Evolutionary conservation across 192 early-diverging fungal genomes (phyloP).

Genomic region (Backusella luteola): DNA sequence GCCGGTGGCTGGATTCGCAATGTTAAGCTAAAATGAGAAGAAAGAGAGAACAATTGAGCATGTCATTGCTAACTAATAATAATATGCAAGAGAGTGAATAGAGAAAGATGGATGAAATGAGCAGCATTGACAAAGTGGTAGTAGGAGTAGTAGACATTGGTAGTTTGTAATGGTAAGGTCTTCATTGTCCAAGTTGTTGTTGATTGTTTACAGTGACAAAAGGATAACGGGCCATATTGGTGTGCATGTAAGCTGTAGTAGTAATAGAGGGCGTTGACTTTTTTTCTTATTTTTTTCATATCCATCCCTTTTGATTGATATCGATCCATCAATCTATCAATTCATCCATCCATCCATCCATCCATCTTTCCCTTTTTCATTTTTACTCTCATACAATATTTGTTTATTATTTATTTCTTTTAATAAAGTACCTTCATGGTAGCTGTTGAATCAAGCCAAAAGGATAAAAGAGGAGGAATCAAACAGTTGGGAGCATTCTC

Average conservation of each 20-base stretch:
- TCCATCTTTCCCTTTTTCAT: constrained; percentile 19
- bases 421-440: constrained; percentile 22
- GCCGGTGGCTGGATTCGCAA: constrained; percentile 97
- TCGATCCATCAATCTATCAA: not conserved
- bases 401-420: not conserved
- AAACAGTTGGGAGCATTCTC: not conserved
- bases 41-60: not conserved
- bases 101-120: not conserved
- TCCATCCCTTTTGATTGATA: not conserved
- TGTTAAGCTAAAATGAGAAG: constrained; percentile 79
- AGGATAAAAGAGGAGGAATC: constrained; percentile 26
- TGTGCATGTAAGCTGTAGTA: not conserved
- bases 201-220: not conserved
- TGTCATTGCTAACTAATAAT: not conserved
- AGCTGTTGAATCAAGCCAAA: constrained; percentile 18
- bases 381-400: not conserved
- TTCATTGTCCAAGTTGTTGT: not conserved
- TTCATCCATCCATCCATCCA: constrained; percentile 21
- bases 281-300: not conserved
- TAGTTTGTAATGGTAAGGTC: not conserved
- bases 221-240: not conserved
- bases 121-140: not conserved
- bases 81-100: constrained; percentile 25
- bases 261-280: not conserved
- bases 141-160: not conserved